These are phyloP conservation scores for Penicillium palitans DNA, from an alignment of 2,329 filamentous ascomycete species.

Conservation along the genomic window DNA sequence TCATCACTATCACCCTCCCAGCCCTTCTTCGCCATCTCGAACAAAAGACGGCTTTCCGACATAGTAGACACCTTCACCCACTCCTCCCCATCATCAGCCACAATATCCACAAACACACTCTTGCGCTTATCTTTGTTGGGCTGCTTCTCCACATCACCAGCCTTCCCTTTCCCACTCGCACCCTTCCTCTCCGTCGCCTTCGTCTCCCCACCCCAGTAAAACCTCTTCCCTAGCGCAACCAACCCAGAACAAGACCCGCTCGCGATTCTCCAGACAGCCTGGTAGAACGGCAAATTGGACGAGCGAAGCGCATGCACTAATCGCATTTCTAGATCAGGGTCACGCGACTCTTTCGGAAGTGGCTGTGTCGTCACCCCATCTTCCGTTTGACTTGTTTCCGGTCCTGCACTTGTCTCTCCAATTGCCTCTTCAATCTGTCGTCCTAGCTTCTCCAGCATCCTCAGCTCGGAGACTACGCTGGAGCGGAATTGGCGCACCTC, in stretches of 20 bases:
- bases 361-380: conserved; percentile 15
- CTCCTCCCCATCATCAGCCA: conserved; percentile 61
- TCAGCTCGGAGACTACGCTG: conserved; percentile 51
- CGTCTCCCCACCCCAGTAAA: conserved; percentile 48
- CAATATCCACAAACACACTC: conserved; percentile 63
- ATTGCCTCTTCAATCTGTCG: conserved; percentile 25
- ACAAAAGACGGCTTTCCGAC: conserved; percentile 63
- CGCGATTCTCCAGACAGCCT: conserved; percentile 63
- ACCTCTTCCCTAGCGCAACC: conserved; percentile 57
- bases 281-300: conserved; percentile 66
- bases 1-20: conserved; percentile 55
- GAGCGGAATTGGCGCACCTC: conserved; percentile 54
- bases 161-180: conserved; percentile 9
- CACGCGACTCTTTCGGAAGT: conserved; percentile 3
- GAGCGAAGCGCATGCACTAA: conserved; percentile 60
- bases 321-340: conserved; percentile 33
- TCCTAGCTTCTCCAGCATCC: conserved; percentile 47
- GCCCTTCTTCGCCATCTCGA: conserved; percentile 68
- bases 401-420: background rate
- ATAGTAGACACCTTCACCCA: conserved; percentile 71
- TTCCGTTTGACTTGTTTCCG: conserved; percentile 15
- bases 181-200: conserved; percentile 8
- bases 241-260: conserved; percentile 57
- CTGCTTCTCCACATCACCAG: conserved; percentile 24
- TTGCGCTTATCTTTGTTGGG: conserved; percentile 47